These are phyloP conservation scores for Peronosclerospora sorghi DNA, from an alignment of 352 stramenopile genomes.

Conservation along the genomic window DNA sequence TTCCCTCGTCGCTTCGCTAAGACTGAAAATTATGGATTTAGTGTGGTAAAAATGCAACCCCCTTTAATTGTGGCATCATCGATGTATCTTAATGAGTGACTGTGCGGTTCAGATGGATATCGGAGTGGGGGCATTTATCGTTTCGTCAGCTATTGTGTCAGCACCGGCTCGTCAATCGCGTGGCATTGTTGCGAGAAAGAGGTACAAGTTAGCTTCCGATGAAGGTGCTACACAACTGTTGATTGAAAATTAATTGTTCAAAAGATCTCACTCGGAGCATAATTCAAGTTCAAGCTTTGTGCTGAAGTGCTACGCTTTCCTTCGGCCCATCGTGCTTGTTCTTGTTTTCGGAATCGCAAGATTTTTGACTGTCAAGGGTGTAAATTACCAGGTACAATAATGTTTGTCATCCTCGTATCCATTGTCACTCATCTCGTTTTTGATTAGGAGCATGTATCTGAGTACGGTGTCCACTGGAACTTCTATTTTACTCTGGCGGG, in stretches of 20 bases:
- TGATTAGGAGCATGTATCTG: slow-evolving; percentile 88
- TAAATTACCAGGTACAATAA: slow-evolving; percentile 69
- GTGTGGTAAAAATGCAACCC: slow-evolving; percentile 55
- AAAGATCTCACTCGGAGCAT: slow-evolving; percentile 7
- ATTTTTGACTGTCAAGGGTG: slow-evolving; percentile 72
- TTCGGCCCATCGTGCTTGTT: slow-evolving; percentile 60
- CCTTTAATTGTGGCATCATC: background rate
- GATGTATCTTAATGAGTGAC: background rate
- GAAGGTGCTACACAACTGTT: background rate
- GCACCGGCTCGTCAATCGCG: slow-evolving; percentile 46
- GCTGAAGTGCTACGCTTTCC: slow-evolving; percentile 35
- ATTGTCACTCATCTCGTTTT: slow-evolving; percentile 3
- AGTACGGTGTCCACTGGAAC: slow-evolving; percentile 99
- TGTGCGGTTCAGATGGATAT: slow-evolving; percentile 89
- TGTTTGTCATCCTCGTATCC: background rate
- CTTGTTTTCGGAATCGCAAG: slow-evolving; percentile 53
- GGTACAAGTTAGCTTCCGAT: slow-evolving; percentile 1
- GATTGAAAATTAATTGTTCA: background rate
- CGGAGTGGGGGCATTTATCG: slow-evolving; percentile 90
- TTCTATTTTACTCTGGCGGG: slow-evolving; percentile 96
- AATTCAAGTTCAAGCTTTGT: slow-evolving; percentile 7
- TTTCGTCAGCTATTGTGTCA: slow-evolving; percentile 80
- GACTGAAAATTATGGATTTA: slow-evolving; percentile 93
- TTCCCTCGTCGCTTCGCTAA: slow-evolving; percentile 94
- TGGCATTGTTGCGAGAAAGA: slow-evolving; percentile 10